Base-by-base conservation (phyloP, 768 basidiomycete species). In the Auriscalpium orientale region DNA sequence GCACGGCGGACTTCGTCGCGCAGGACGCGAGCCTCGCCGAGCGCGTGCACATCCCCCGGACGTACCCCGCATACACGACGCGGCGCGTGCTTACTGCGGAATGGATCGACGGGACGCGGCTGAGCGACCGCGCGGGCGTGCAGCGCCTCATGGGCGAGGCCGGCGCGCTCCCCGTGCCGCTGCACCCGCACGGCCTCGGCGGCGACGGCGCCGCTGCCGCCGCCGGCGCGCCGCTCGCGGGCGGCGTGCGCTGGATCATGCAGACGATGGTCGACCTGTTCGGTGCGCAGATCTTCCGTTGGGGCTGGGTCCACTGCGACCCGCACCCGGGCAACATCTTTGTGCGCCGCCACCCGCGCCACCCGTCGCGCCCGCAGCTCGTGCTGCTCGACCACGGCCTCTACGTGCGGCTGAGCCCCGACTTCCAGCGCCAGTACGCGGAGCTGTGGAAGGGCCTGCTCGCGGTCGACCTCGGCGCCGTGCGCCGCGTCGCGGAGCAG, bases 351-450 rank as follows among this genome's bases (percentile, higher is more conserved):
- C 70, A 82, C 22, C 83, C 83, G 1, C 18, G 65, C 65, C 62
- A 72, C 18, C 78, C 76, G 0, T 63, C 61, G 8, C 63, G 67
- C 6, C 77, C 83, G 2, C 85, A 89, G 63, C 75, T 92, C 58
- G 87, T 97, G 35, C 75, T 97, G 12, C 82, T 98, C 62, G 95
- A 98, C 66, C 95, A 98, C 67, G 95, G 95, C 1, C 73, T 98
- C 11, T 97, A 95, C 66, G 89, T 95, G 40, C 74, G 75, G 8
- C 78, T 93, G 4, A 69, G 81, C 15, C 79, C 85, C 16, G 67
- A 74, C 1, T 92, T 97, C 67, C 79, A 81, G 58, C 71, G 77
- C 35, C 81, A 95, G 55, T 95, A 94, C 75, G 85, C 87, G 16
- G 71, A 74, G 4, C 72, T 95, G 5, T 94, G 92, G 92, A 77